Evolutionary conservation across 345 rosid species (phyloP), one percentile per base, ranked within the genome.

Genomic region (Microcos paniculata): DNA sequence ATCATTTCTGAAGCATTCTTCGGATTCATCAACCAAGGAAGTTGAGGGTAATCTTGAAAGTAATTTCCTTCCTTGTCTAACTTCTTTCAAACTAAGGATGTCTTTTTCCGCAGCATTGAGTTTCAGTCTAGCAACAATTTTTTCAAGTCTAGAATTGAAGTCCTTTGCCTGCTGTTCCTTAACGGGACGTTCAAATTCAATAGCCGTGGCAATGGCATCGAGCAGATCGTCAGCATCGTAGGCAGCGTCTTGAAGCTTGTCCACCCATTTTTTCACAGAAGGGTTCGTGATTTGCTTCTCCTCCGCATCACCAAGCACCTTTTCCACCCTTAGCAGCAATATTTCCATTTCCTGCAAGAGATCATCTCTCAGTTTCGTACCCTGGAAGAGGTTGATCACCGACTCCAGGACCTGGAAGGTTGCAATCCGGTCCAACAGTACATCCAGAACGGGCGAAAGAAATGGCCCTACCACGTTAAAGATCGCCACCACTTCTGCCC

Each of bases 281-380:
- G 30, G 46, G 42, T 76, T 69, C 6, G 82, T 75, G 3, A 81
- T 70, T 59, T 83, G 86, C 59, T 83, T 83, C 67, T 80, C 84
- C 43, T 83, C 86, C 0, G 86, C 86, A 76, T 78, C 84, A 15
- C 72, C 71, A 56, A 83, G 84, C 45, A 84, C 82, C n/a, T 78
- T 73, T n/a, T 80, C 49, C 13, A 83, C 62, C 23, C 68, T 72
- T 64, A 79, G 70, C 78, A 82, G 74, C 0, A 71, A 74, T 35
- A 35, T 56, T 64, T 77, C 70, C 72, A 79, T 67, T 76, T 77
- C 65, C 81, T 82, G 83, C 13, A 79, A 73, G 35, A 78, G 65
- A 30, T 40, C 38, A 49, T 79, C 82, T 31, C 56, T 74, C 52
- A 73, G 64, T 42, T 71, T 76, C 33, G 73, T 69, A 53, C 80